Conservation (phyloP, 179 eudicot species). For the Beta lomatogona region DNA sequence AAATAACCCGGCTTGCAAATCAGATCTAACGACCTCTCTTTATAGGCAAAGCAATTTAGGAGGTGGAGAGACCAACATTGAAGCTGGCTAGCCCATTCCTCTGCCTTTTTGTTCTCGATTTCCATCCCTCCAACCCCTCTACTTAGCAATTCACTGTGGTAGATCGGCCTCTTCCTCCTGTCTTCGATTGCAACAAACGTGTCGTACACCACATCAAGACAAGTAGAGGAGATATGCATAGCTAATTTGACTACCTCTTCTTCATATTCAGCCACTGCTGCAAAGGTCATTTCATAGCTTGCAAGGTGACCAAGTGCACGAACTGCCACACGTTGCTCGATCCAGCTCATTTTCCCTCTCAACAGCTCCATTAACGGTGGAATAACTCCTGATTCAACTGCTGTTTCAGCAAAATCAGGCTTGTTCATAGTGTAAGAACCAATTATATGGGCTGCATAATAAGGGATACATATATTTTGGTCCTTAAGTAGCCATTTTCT, state of each 20-base stretch:
- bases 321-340: slow-evolving; percentile 74
- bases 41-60: slow-evolving; percentile 52
- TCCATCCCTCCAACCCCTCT: slow-evolving; percentile 63
- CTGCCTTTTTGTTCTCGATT: slow-evolving; percentile 59
- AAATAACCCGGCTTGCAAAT: slow-evolving; percentile 49
- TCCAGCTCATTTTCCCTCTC: slow-evolving; percentile 70
- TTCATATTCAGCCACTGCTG: slow-evolving; percentile 44
- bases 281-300: slow-evolving; percentile 55
- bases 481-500: slow-evolving; percentile 52
- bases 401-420: slow-evolving; percentile 44
- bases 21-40: slow-evolving; percentile 40
- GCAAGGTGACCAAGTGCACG: slow-evolving; percentile 79
- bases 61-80: slow-evolving; percentile 66
- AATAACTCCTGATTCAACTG: slow-evolving; percentile 58
- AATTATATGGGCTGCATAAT: slow-evolving; percentile 78
- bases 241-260: slow-evolving; percentile 43
- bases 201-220: slow-evolving; percentile 42
- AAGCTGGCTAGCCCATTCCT: slow-evolving; percentile 79
- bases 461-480: slow-evolving; percentile 72
- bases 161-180: slow-evolving; percentile 39
- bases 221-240: slow-evolving; percentile 50
- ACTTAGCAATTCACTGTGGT: slow-evolving; percentile 63
- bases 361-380: slow-evolving; percentile 63
- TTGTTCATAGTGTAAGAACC: slow-evolving; percentile 76
- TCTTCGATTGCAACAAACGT: slow-evolving; percentile 45